Conservation (phyloP, 164 flowering plant genomes). For the Piper longum region DNA sequence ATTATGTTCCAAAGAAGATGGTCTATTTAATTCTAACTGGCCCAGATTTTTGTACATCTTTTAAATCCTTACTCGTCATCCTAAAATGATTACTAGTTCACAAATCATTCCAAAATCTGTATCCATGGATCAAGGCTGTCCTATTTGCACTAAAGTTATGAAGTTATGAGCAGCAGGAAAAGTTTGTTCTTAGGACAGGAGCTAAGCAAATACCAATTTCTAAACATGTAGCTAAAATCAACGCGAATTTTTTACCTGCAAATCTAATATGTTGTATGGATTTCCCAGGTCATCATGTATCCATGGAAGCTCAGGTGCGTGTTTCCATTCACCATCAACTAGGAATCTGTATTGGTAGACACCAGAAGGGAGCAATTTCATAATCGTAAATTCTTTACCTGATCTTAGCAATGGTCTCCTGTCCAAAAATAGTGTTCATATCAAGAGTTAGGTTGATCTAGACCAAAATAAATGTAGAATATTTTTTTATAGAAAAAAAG, state of each 20-base stretch:
- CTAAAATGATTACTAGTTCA: too few species aligned
- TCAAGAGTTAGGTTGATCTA: neutral
- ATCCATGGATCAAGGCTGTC: too few species aligned
- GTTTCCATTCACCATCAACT: constrained; percentile 74
- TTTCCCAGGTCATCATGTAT: constrained; percentile 55
- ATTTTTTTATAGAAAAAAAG: neutral
- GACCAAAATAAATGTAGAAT: neutral
- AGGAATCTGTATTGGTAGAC: constrained; percentile 73
- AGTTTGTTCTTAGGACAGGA: too few species aligned
- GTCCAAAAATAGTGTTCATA: constrained; percentile 4
- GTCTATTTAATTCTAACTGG: too few species aligned
- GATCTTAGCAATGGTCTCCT: constrained; percentile 65
- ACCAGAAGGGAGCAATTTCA: constrained; percentile 89
- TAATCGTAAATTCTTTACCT: constrained; percentile 71
- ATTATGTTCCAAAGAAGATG: too few species aligned
- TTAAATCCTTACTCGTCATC: too few species aligned
- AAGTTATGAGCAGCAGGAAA: too few species aligned
- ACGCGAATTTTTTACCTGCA: constrained; percentile 34
- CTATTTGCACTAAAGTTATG: too few species aligned
- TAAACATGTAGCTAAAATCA: neutral
- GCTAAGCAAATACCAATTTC: neutral
- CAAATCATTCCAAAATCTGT: too few species aligned
- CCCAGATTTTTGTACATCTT: too few species aligned
- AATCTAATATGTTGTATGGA: constrained; percentile 56
- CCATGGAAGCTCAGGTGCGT: constrained; percentile 62